These are phyloP conservation scores for Xylaria bambusicola DNA, from an alignment of 495 filamentous ascomycete genomes.

Conservation along the genomic window DNA sequence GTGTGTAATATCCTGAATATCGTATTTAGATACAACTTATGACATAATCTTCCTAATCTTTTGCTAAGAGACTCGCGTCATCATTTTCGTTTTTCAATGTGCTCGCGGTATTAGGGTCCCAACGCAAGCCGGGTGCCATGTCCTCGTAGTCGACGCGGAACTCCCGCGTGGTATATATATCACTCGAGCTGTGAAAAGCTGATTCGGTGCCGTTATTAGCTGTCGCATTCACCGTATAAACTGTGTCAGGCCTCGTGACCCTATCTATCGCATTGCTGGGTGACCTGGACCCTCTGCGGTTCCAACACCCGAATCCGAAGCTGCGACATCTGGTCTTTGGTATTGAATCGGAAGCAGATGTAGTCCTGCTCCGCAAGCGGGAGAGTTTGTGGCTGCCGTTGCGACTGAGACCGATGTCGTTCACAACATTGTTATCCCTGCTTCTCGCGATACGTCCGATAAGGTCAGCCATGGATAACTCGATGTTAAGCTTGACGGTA, in stretches of 20 bases:
- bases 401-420: background rate
- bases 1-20: too few species aligned
- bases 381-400: background rate
- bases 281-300: background rate
- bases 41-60: background rate
- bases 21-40: too few species aligned
- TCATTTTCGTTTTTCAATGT: background rate
- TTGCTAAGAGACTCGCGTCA: background rate
- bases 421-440: background rate
- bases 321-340: background rate
- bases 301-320: background rate
- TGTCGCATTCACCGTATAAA: constrained; percentile 4
- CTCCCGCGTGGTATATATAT: constrained; percentile 4
- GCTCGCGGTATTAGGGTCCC: background rate
- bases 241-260: background rate
- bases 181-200: background rate
- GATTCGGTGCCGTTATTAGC: background rate
- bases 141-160: constrained; percentile 2
- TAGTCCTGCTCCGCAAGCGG: background rate
- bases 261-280: background rate
- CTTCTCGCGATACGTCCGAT: constrained; percentile 34
- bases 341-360: background rate
- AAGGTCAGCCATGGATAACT: constrained; percentile 54
- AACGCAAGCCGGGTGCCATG: too few species aligned
- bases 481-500: constrained; percentile 57